Evolutionary conservation across 495 filamentous ascomycete species (phyloP).

Genomic region (Gamarada debralockiae): DNA sequence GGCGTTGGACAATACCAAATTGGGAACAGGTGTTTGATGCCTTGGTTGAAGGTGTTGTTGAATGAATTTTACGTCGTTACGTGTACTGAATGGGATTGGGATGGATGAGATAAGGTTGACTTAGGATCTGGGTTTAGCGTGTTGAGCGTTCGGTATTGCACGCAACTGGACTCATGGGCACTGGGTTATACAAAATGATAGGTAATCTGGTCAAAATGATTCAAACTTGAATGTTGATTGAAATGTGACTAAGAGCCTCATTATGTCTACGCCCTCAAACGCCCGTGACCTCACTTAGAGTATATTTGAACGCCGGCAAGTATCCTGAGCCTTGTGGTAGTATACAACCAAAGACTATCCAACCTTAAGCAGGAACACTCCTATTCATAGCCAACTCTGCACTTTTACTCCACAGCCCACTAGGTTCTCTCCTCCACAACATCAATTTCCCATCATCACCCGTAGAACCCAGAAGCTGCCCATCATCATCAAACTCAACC

Average conservation of each 20-base stretch:
- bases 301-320: too few relatives aligned
- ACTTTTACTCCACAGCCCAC: slow-evolving; percentile 51
- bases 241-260: too few relatives aligned
- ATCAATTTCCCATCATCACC: slow-evolving; percentile 59
- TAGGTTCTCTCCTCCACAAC: slow-evolving; percentile 50
- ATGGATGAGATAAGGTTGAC: slow-evolving; percentile 7
- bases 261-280: too few relatives aligned
- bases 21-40: slow-evolving; percentile 41
- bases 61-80: slow-evolving; percentile 26
- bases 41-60: slow-evolving; percentile 37
- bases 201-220: slow-evolving; percentile 5
- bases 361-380: slow-evolving; percentile 3
- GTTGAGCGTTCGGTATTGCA: background rate
- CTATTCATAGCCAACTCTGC: slow-evolving; percentile 49
- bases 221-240: background rate
- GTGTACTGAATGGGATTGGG: slow-evolving; percentile 1
- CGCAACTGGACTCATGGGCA: too few relatives aligned
- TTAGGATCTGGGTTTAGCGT: slow-evolving; percentile 3
- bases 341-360: background rate
- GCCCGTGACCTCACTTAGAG: too few relatives aligned
- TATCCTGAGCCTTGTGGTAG: too few relatives aligned
- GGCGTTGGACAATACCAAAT: slow-evolving; percentile 33
- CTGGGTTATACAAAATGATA: slow-evolving; percentile 2
- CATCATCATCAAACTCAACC: slow-evolving; percentile 57
- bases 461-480: slow-evolving; percentile 53